These are phyloP conservation scores for Alloteropsis semialata DNA, from an alignment of 176 grass and related monocot genomes.

Conservation along the genomic window DNA sequence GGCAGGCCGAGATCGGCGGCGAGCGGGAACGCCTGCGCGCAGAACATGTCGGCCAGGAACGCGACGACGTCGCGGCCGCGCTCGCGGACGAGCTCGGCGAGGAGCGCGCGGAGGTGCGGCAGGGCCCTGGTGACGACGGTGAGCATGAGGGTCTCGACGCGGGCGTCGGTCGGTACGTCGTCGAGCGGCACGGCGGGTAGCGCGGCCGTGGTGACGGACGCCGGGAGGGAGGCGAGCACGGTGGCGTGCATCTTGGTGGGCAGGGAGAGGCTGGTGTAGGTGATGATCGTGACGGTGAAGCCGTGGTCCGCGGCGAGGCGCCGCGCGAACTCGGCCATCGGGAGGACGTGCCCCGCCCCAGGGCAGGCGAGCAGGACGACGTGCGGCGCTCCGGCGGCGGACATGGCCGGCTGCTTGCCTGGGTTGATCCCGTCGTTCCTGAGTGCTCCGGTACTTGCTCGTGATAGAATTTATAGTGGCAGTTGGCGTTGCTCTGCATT, in stretches of 20 bases:
- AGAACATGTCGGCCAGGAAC: slow-evolving; percentile 50
- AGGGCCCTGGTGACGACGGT: slow-evolving; percentile 12
- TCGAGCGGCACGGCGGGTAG: slow-evolving; percentile 54
- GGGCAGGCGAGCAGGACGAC: slow-evolving; percentile 49
- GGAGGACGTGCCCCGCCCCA: slow-evolving; percentile 48
- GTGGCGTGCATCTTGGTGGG: background rate
- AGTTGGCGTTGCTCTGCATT: too few species aligned
- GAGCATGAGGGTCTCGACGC: slow-evolving; percentile 20
- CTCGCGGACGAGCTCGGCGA: background rate
- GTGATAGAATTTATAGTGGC: too few species aligned
- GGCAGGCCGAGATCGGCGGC: slow-evolving; percentile 45
- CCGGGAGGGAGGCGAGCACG: slow-evolving; percentile 29
- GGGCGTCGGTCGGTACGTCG: slow-evolving; percentile 40
- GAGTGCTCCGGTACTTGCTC: too few species aligned
- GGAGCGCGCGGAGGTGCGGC: slow-evolving; percentile 18
- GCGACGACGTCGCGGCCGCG: background rate
- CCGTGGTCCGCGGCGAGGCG: slow-evolving; percentile 15
- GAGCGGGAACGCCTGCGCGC: slow-evolving; percentile 22
- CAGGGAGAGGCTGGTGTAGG: slow-evolving; percentile 42
- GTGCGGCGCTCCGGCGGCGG: background rate
- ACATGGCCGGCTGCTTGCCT: too few species aligned
- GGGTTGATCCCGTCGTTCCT: too few species aligned
- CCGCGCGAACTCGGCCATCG: slow-evolving; percentile 39
- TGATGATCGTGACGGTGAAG: slow-evolving; percentile 49
- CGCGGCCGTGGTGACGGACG: slow-evolving; percentile 20